phyloP scores from a whole-genome alignment of 805 yeast species.

The Kodamaea restingae region DNA sequence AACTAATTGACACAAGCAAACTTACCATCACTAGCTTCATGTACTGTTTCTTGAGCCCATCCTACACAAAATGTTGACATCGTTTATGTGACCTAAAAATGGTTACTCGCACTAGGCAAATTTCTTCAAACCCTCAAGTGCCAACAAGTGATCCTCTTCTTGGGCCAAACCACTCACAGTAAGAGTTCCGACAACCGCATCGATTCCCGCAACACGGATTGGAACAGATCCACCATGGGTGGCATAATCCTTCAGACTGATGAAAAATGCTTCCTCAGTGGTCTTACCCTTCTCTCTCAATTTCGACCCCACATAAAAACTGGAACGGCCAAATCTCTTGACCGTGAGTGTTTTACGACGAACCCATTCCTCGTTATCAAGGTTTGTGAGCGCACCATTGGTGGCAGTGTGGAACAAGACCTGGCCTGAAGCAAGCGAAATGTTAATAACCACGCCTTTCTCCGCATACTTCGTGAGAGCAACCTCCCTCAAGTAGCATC shows the following conservation, averaged over 20 bases:
- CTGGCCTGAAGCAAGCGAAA: conserved; percentile 44
- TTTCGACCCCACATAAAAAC: conserved; percentile 45
- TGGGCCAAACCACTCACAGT: conserved; percentile 57
- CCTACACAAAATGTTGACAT: too few species aligned
- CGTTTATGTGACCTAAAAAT: too few species aligned
- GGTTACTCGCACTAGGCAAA: too few species aligned
- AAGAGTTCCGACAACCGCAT: conserved; percentile 42
- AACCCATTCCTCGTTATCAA: conserved; percentile 56
- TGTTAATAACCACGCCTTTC: conserved; percentile 45
- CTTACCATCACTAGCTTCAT: too few species aligned
- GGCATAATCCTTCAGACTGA: conserved; percentile 44
- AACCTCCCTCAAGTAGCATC: conserved; percentile 35
- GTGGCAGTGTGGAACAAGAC: conserved; percentile 43
- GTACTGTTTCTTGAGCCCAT: too few species aligned
- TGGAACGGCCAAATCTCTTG: conserved; percentile 44
- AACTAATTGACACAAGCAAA: too few species aligned
- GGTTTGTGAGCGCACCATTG: conserved; percentile 28
- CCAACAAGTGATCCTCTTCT: conserved; percentile 51
- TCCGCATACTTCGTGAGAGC: conserved; percentile 24
- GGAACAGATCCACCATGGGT: conserved; percentile 59
- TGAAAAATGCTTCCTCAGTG: conserved; percentile 34
- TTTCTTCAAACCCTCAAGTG: conserved; percentile 27
- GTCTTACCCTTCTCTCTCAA: conserved; percentile 33
- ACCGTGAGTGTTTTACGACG: conserved; percentile 47
- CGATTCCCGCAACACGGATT: conserved; percentile 34